phyloP scores from a whole-genome alignment of 2,329 filamentous ascomycete species.

The Thelonectria rubi region DNA sequence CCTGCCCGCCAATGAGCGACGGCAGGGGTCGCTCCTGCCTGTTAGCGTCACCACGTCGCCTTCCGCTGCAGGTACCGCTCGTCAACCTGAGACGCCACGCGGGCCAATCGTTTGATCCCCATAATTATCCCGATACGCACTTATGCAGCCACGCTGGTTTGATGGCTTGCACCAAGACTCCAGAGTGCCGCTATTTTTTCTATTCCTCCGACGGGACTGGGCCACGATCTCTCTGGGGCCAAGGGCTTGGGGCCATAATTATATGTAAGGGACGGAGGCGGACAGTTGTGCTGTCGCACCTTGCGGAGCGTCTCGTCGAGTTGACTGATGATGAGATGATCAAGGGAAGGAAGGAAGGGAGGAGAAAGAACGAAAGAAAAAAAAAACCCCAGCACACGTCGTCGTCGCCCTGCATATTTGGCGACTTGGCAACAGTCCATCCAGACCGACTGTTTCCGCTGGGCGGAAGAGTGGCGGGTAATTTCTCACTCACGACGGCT shows the following conservation, averaged over 20 bases:
- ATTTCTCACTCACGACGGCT: neutral
- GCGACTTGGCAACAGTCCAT: neutral
- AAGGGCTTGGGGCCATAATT: neutral
- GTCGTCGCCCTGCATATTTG: neutral
- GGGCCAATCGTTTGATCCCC: conserved; percentile 43
- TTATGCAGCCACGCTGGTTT: conserved; percentile 32
- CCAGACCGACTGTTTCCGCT: conserved; percentile 2
- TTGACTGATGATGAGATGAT: neutral
- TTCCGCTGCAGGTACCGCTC: conserved; percentile 41
- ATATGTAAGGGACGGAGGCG: neutral
- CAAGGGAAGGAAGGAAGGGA: no score
- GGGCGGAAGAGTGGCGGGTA: neutral
- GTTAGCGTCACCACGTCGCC: conserved; percentile 37
- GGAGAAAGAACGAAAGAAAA: neutral
- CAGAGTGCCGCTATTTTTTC: neutral
- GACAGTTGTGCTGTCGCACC: neutral
- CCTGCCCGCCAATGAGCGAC: neutral
- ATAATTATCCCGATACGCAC: conserved; percentile 27
- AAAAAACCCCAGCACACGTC: neutral
- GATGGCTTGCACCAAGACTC: conserved; percentile 11
- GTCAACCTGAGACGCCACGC: conserved; percentile 46
- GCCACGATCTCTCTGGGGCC: neutral
- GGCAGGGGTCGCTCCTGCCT: no score
- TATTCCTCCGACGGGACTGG: conserved; percentile 2
- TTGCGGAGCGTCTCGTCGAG: neutral